Conservation (phyloP, 148 eudicot genomes). For the Linanthus parryae region DNA sequence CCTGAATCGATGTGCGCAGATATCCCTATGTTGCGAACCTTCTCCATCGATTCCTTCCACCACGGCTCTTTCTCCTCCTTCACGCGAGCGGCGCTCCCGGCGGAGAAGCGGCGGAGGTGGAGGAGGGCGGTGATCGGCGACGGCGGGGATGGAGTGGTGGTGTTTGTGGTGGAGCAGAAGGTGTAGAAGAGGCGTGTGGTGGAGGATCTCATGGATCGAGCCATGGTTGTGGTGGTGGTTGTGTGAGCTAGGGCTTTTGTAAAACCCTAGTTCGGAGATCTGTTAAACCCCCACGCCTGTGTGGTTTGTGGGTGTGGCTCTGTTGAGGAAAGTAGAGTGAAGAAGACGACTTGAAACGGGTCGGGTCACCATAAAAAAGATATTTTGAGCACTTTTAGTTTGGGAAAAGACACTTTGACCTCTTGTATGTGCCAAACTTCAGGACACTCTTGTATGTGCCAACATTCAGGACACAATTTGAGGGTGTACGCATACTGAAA, state of each 20-base stretch:
- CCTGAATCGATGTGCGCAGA: conserved; percentile 98
- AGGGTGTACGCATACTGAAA: no score
- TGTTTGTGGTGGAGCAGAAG: conserved; percentile 27
- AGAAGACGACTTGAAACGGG: conserved; percentile 4
- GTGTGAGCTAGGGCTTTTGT: conserved; percentile 3
- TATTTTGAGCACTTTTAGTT: background rate
- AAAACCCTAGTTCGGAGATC: conserved; percentile 1
- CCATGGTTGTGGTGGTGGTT: conserved; percentile 52
- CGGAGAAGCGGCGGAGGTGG: conserved; percentile 53
- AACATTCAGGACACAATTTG: background rate
- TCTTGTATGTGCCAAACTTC: background rate
- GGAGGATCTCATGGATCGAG: conserved; percentile 49
- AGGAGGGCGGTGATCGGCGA: conserved; percentile 33
- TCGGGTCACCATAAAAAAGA: background rate
- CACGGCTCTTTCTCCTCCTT: conserved; percentile 49
- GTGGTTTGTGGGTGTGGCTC: background rate
- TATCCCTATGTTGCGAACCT: conserved; percentile 79
- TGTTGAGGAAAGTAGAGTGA: background rate
- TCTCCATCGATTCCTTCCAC: conserved; percentile 76
- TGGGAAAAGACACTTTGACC: background rate
- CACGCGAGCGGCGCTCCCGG: conserved; percentile 57
- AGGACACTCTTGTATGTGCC: background rate
- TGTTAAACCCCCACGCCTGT: background rate
- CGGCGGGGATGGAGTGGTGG: conserved; percentile 4
- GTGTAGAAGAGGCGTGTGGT: conserved; percentile 55